These are phyloP conservation scores for Candida adriatica DNA, from an alignment of 805 yeast genomes.

Conservation along the genomic window DNA sequence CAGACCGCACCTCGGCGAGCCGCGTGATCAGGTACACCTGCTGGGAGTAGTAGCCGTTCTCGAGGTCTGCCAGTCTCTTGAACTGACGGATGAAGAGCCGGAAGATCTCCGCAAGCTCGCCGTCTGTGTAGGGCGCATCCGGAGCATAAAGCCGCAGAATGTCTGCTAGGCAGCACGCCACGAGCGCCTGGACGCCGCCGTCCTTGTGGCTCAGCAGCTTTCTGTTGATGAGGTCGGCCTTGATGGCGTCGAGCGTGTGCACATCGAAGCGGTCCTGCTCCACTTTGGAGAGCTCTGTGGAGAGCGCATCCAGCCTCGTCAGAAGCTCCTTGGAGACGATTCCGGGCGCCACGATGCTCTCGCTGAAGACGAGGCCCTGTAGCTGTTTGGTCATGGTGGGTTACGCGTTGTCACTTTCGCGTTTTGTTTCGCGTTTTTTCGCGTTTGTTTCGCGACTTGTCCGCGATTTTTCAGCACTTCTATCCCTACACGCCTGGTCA, in stretches of 20 bases:
- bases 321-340: conserved; percentile 61
- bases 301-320: conserved; percentile 47
- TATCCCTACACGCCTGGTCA: too few species aligned
- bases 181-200: conserved; percentile 59
- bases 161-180: conserved; percentile 71
- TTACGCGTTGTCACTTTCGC: too few species aligned
- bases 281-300: conserved; percentile 54
- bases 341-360: too few species aligned
- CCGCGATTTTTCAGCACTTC: too few species aligned
- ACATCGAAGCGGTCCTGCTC: conserved; percentile 56
- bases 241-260: conserved; percentile 36
- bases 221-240: conserved; percentile 46
- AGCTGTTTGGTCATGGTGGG: too few species aligned
- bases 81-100: conserved; percentile 60
- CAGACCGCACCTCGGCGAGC: conserved; percentile 68
- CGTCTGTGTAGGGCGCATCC: conserved; percentile 75
- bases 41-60: conserved; percentile 55
- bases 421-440: too few species aligned
- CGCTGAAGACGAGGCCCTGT: too few species aligned
- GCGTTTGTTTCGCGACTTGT: too few species aligned
- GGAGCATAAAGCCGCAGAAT: conserved; percentile 77
- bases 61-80: conserved; percentile 43
- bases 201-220: conserved; percentile 58
- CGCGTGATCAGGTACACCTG: conserved; percentile 59
- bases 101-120: conserved; percentile 58